Evolutionary conservation across 805 yeast species (phyloP).

Genomic region (Wickerhamiella cacticola): DNA sequence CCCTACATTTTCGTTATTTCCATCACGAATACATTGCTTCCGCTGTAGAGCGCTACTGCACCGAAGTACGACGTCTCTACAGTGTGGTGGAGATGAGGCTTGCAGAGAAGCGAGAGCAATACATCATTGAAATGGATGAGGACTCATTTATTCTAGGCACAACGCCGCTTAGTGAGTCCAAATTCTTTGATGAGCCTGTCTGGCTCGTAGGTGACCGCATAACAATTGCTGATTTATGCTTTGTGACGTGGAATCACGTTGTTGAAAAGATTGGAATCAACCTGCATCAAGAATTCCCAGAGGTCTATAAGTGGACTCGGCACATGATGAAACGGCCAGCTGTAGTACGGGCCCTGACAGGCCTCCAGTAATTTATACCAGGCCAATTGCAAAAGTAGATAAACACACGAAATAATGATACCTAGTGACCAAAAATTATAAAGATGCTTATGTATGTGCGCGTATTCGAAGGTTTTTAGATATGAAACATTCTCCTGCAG

Average conservation of each 20-base stretch:
- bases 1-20: slow-evolving; percentile 83
- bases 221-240: slow-evolving; percentile 77
- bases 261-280: slow-evolving; percentile 87
- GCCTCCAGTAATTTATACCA: slow-evolving; percentile 25
- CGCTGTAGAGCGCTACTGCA: slow-evolving; percentile 82
- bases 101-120: slow-evolving; percentile 82
- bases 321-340: slow-evolving; percentile 93
- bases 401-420: not conserved
- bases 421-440: not conserved
- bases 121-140: slow-evolving; percentile 80
- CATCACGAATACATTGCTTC: slow-evolving; percentile 75
- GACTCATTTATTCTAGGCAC: slow-evolving; percentile 81
- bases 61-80: slow-evolving; percentile 84
- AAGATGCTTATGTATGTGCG: too few species aligned
- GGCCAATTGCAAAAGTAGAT: not conserved
- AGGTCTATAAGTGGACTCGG: slow-evolving; percentile 91
- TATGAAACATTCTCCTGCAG: slow-evolving; percentile 3
- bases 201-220: slow-evolving; percentile 85
- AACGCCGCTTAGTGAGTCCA: slow-evolving; percentile 70
- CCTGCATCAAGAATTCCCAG: slow-evolving; percentile 79
- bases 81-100: slow-evolving; percentile 92
- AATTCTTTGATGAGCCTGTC: slow-evolving; percentile 84
- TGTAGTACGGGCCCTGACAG: slow-evolving; percentile 73
- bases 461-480: not conserved
- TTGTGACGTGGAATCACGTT: slow-evolving; percentile 95